Evolutionary conservation across 768 basidiomycete species (phyloP), one percentile per base, ranked within the genome.

Genomic region (Tulasnella sp.): DNA sequence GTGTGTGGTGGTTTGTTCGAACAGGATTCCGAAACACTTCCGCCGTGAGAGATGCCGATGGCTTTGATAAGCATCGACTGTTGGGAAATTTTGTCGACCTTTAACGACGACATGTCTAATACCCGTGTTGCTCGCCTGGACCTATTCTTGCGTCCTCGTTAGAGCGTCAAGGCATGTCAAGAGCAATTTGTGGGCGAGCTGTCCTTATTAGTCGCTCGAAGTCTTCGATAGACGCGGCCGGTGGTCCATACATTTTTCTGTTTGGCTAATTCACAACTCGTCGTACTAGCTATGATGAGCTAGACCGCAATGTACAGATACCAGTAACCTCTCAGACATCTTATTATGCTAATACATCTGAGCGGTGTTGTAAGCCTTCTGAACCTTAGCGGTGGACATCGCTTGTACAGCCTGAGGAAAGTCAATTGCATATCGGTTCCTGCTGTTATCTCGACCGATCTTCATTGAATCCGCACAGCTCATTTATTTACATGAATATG

Each of bases 71-170:
- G 37, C 25, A 25, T 70, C 69, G 37, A 38, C 19, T 70, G 36
- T 70, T 38, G 69, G 36, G 36, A 70, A 38, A 42, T 39, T 39
- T 42, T 70, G 69, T 64, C 31, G 31, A 64, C 58, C 29, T 29
- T 64, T 64, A 64, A 64, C 58, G 58, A 64, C 58, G 58, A 64
- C 58, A n/a, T 64, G 58, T 64, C 58, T 70, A 29, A 70, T 70
- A 38, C 40, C 69, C 69, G 69, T 70, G 69, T 70, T 70, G 69
- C 69, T 70, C 69, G 69, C 69, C 36, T 42, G 36, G 69, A 70
- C 37, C 25, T 36, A 14, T 3, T n/a, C 29, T 70, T 70, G 8
- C n/a, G 69, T 42, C 69, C 36, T 70, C 40, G 69, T 70, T 38
- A 38, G 69, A 42, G 69, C 37, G 69, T 70, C 69, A 70, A 70